phyloP scores from a whole-genome alignment of 768 basidiomycete species.

The Naganishia onofrii region DNA sequence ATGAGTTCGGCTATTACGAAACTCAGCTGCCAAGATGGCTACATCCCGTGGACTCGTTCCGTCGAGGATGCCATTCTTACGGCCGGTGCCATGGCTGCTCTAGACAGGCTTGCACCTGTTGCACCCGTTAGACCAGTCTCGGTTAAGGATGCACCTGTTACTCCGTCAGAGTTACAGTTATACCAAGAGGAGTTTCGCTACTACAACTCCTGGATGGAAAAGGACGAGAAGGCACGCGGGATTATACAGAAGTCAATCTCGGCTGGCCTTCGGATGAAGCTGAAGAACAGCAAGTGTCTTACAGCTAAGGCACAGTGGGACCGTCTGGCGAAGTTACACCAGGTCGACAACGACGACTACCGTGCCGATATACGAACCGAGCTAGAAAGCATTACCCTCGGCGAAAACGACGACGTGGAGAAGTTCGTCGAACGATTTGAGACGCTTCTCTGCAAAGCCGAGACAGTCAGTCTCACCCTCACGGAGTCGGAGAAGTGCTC shows the following conservation, averaged over 20 bases:
- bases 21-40: neutral
- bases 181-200: neutral
- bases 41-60: neutral
- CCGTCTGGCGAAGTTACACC: neutral
- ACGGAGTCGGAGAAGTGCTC: neutral
- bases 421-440: slow-evolving; percentile 11
- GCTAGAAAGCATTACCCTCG: neutral
- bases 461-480: neutral
- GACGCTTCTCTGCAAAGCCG: slow-evolving; percentile 1
- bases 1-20: neutral
- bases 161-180: slow-evolving; percentile 19
- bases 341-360: slow-evolving; percentile 10
- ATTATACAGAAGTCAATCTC: neutral
- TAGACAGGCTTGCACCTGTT: neutral
- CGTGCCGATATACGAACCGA: neutral
- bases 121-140: neutral
- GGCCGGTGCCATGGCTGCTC: neutral
- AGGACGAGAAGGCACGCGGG: neutral
- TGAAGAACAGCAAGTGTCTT: neutral
- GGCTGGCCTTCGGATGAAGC: neutral
- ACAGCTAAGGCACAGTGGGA: neutral
- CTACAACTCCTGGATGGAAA: neutral
- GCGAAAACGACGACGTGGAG: slow-evolving; percentile 5
- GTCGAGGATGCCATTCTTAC: neutral
- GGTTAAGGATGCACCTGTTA: slow-evolving; percentile 16